These are phyloP conservation scores for Bolboschoenoplectus hybrid DNA, from an alignment of 202 grass and related monocot species.

Conservation along the genomic window DNA sequence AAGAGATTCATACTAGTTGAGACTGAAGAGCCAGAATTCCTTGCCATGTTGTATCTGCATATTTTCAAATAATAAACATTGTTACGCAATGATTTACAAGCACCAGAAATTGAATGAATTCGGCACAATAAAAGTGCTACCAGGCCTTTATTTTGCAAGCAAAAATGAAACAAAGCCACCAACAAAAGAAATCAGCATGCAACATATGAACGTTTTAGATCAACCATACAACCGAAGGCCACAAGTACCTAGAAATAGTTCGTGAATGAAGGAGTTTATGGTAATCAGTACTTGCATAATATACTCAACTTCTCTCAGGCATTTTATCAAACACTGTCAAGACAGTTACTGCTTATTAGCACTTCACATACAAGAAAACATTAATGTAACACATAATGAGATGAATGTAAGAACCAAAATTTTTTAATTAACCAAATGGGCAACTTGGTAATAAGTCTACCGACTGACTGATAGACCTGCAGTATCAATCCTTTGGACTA, in stretches of 20 bases:
- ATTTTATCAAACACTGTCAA: constrained; percentile 10
- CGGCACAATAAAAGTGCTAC: background rate
- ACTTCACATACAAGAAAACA: background rate
- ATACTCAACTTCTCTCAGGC: constrained; percentile 1
- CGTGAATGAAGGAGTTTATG: background rate
- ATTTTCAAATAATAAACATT: constrained; percentile 34
- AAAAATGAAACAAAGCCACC: background rate
- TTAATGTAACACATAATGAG: background rate
- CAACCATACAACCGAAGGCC: background rate
- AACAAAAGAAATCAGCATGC: constrained; percentile 5
- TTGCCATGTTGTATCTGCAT: constrained; percentile 32
- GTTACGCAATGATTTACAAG: background rate
- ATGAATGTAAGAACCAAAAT: background rate
- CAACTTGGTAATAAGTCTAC: background rate
- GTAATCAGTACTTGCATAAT: background rate
- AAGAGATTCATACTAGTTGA: constrained; percentile 32
- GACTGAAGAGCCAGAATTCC: constrained; percentile 40
- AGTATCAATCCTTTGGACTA: background rate
- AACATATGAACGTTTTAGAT: background rate
- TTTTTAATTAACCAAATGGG: background rate
- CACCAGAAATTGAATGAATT: constrained; percentile 2
- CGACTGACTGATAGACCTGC: background rate
- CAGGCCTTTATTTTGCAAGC: constrained; percentile 1
- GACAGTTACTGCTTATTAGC: background rate
- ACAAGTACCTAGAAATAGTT: background rate